Percentiles rank a stretch among this genome's conserved stretches.
These are phyloP conservation scores for Penicillium carneum DNA, from an alignment of 2,329 filamentous ascomycete species.

Conservation along the genomic window DNA sequence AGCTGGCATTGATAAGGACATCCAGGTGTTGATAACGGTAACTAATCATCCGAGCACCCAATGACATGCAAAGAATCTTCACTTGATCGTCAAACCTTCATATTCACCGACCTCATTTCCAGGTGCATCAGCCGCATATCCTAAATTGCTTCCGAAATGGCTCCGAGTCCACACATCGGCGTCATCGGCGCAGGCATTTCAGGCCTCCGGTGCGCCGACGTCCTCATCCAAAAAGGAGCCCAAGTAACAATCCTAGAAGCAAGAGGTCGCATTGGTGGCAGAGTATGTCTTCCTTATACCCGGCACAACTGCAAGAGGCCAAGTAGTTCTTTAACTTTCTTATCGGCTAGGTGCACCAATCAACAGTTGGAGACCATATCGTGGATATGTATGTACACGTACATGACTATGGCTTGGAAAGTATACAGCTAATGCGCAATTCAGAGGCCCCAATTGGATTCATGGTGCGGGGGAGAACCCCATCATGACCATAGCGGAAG, in stretches of 20 bases:
- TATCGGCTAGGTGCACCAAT: constrained; percentile 58
- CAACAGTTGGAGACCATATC: constrained; percentile 55
- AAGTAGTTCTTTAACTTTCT: constrained; percentile 16
- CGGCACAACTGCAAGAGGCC: background rate
- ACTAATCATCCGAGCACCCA: constrained; percentile 31
- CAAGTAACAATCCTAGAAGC: constrained; percentile 68
- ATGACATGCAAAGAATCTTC: constrained; percentile 5
- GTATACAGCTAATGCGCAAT: constrained; percentile 1
- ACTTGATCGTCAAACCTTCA: constrained; percentile 1
- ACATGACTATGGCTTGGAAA: background rate
- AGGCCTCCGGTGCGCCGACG: constrained; percentile 66
- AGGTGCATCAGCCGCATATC: constrained; percentile 4
- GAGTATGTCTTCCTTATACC: constrained; percentile 51
- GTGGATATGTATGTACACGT: constrained; percentile 63
- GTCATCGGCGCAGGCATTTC: constrained; percentile 68
- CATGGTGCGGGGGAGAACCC: constrained; percentile 68
- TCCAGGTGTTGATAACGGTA: constrained; percentile 16
- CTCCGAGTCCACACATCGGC: constrained; percentile 59
- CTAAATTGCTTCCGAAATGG: constrained; percentile 34
- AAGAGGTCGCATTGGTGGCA: constrained; percentile 64
- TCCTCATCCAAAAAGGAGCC: constrained; percentile 62
- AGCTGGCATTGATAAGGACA: background rate
- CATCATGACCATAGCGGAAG: constrained; percentile 63
- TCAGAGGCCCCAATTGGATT: constrained; percentile 70
- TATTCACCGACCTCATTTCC: background rate